phyloP scores from a whole-genome alignment of 495 filamentous ascomycete species.

The Jackrogersella multiformis region DNA sequence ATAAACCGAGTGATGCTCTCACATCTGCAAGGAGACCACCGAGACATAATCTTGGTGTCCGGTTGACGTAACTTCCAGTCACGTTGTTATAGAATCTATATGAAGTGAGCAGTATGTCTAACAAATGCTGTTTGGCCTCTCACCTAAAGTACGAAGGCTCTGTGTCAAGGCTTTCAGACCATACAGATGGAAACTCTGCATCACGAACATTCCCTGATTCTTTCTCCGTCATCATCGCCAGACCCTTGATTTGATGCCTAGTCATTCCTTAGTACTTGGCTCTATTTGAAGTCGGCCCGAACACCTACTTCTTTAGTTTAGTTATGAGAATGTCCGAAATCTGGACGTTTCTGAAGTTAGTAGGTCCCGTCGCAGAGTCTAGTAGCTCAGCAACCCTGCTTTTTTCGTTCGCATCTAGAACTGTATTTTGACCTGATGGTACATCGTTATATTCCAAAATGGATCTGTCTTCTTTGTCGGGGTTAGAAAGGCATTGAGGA shows the following conservation, averaged over 20 bases:
- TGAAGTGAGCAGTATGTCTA: not conserved
- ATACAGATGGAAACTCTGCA: conserved; percentile 23
- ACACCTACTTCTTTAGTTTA: conserved; percentile 20
- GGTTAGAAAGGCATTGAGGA: conserved; percentile 14
- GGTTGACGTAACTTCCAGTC: not conserved
- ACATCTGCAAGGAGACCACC: conserved; percentile 32
- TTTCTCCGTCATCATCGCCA: conserved; percentile 33
- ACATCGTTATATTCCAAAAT: not conserved
- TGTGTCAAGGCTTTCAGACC: not conserved
- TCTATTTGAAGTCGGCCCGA: not conserved
- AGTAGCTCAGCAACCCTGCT: conserved; percentile 10
- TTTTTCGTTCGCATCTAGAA: not conserved
- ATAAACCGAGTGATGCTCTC: not conserved
- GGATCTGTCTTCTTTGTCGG: not conserved
- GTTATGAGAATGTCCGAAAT: conserved; percentile 7
- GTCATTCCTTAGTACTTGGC: not conserved
- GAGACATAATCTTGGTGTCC: conserved; percentile 21
- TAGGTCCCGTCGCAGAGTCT: conserved; percentile 19
- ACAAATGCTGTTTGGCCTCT: not conserved
- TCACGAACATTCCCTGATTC: conserved; percentile 17
- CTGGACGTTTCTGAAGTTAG: conserved; percentile 1
- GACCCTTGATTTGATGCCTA: conserved; percentile 23
- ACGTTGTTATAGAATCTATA: conserved; percentile 27
- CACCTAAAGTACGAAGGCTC: not conserved
- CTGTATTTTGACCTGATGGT: not conserved